Conservation (phyloP, 768 basidiomycete genomes). For the Daedaleopsis nitida region DNA sequence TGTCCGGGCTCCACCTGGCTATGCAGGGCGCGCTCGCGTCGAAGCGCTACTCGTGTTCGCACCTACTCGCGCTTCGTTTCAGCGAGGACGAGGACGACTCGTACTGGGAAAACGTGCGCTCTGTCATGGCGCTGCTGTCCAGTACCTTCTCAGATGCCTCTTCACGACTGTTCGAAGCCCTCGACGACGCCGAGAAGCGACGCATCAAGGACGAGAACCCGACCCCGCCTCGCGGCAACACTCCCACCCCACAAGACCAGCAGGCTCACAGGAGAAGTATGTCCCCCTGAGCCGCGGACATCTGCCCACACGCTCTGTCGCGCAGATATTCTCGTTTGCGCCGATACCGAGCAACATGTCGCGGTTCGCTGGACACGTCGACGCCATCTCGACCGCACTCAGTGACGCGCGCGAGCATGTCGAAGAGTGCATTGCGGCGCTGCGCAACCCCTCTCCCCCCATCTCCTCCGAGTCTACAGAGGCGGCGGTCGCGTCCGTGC, state of each 20-base stretch:
- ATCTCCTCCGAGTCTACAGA: constrained; percentile 5
- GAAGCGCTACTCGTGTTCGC: constrained; percentile 77
- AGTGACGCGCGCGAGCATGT: constrained; percentile 72
- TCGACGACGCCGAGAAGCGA: constrained; percentile 60
- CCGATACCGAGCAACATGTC: constrained; percentile 71
- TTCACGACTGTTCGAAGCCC: constrained; percentile 58
- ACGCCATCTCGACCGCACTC: constrained; percentile 66
- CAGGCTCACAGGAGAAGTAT: constrained; percentile 9
- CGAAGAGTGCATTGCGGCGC: constrained; percentile 57
- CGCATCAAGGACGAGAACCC: constrained; percentile 54
- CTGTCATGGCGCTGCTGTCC: constrained; percentile 71
- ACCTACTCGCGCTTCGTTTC: constrained; percentile 79
- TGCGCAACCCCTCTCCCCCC: constrained; percentile 44
- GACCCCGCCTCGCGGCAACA: constrained; percentile 31
- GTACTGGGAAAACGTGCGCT: constrained; percentile 86
- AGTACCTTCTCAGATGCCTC: constrained; percentile 68
- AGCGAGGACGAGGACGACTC: constrained; percentile 63
- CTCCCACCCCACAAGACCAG: constrained; percentile 1
- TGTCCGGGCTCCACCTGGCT: constrained; percentile 60
- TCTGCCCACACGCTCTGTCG: constrained; percentile 18
- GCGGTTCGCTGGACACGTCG: constrained; percentile 73
- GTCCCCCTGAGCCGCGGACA: constrained; percentile 11
- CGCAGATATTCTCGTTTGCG: constrained; percentile 56
- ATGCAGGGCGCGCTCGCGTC: constrained; percentile 70
- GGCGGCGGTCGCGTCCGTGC: constrained; percentile 11